These are phyloP conservation scores for Pseudotulostoma volvatum DNA, from an alignment of 495 filamentous ascomycete genomes.

Conservation along the genomic window DNA sequence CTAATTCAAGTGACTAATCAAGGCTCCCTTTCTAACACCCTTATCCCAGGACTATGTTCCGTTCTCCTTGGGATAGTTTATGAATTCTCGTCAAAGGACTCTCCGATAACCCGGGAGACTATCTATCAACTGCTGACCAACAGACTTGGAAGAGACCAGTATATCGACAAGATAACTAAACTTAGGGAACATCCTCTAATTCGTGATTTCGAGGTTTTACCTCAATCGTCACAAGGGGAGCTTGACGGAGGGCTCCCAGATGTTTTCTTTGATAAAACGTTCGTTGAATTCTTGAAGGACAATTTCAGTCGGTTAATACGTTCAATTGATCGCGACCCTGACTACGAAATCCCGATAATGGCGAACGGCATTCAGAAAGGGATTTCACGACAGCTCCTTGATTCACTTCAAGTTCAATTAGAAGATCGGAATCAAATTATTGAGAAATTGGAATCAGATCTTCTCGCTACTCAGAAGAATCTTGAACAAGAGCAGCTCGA, in stretches of 20 bases:
- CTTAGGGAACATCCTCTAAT: slow-evolving; percentile 68
- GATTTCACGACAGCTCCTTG: slow-evolving; percentile 67
- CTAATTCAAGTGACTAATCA: slow-evolving; percentile 60
- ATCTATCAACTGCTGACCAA: slow-evolving; percentile 67
- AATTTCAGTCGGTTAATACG: slow-evolving; percentile 76
- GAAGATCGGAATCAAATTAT: slow-evolving; percentile 54
- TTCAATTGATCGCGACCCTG: slow-evolving; percentile 84
- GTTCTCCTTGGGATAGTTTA: slow-evolving; percentile 79
- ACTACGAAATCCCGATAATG: slow-evolving; percentile 61
- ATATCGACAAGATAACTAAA: slow-evolving; percentile 67
- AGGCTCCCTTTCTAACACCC: slow-evolving; percentile 36
- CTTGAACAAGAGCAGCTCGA: slow-evolving; percentile 65
- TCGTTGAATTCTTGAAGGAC: slow-evolving; percentile 90
- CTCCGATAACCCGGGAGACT: slow-evolving; percentile 68
- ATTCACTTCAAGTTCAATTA: slow-evolving; percentile 61
- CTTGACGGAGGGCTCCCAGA: slow-evolving; percentile 51
- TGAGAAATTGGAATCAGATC: slow-evolving; percentile 48
- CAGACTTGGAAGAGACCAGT: slow-evolving; percentile 72
- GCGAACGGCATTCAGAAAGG: slow-evolving; percentile 68
- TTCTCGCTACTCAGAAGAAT: slow-evolving; percentile 48
- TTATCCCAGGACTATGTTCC: slow-evolving; percentile 70
- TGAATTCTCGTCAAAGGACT: slow-evolving; percentile 96
- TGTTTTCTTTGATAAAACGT: slow-evolving; percentile 69
- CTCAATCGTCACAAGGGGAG: slow-evolving; percentile 44
- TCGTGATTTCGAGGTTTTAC: slow-evolving; percentile 79